Evolutionary conservation across 495 filamentous ascomycete genomes (phyloP).

Genomic region (Apiosordaria backusii): DNA sequence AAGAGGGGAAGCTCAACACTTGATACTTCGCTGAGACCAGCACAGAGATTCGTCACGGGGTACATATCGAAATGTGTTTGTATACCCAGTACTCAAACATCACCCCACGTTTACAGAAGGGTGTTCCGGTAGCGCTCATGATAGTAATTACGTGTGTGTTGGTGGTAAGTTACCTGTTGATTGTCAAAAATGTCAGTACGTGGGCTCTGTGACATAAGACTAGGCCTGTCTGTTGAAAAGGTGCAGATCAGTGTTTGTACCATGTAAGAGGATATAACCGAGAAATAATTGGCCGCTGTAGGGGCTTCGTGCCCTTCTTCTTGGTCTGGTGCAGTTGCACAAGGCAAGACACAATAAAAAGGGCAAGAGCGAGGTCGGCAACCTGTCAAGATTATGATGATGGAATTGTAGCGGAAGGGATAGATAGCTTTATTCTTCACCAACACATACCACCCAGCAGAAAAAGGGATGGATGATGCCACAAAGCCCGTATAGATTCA

Average conservation of each 20-base stretch:
- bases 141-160: not conserved
- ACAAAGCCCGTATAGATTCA: not conserved
- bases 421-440: not conserved
- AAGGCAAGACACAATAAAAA: too few relatives aligned
- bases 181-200: not conserved
- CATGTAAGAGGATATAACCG: not conserved
- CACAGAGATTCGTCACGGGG: not conserved
- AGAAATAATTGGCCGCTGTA: not conserved
- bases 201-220: not conserved
- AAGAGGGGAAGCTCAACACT: not conserved
- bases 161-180: not conserved
- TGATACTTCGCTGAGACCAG: too few relatives aligned
- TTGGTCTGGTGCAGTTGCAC: too few relatives aligned
- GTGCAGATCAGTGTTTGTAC: not conserved
- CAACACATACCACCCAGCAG: not conserved
- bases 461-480: not conserved
- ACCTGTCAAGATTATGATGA: too few relatives aligned
- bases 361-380: too few relatives aligned
- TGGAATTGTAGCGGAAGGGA: too few relatives aligned
- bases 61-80: not conserved
- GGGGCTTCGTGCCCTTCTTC: too few relatives aligned
- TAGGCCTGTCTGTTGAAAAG: not conserved
- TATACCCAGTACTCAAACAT: not conserved
- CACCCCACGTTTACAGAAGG: not conserved
- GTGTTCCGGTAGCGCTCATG: not conserved